phyloP scores from a whole-genome alignment of 2,329 filamentous ascomycete genomes.

The Aspergillus fructus region DNA sequence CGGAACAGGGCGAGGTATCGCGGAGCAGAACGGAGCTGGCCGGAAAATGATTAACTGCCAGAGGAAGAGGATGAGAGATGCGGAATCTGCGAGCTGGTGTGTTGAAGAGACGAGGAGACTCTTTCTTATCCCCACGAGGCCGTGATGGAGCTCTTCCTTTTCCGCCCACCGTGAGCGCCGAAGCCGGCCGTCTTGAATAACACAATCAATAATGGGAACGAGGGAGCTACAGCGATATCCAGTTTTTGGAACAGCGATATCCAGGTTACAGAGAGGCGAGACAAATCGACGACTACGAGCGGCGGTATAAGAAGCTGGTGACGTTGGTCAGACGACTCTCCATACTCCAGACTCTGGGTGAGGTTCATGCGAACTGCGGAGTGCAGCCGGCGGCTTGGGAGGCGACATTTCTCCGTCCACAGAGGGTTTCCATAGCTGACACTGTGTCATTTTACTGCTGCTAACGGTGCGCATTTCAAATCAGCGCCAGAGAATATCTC shows the following conservation, averaged over 20 bases:
- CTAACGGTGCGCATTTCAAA: background rate
- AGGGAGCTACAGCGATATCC: background rate
- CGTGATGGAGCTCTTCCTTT: constrained; percentile 17
- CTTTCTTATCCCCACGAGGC: constrained; percentile 21
- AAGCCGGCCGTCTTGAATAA: constrained; percentile 23
- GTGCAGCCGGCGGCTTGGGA: constrained; percentile 2
- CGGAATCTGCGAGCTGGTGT: background rate
- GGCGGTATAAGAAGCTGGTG: constrained; percentile 2
- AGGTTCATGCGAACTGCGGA: constrained; percentile 9
- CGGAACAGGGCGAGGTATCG: constrained; percentile 14
- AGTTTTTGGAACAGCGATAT: background rate
- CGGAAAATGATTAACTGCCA: constrained; percentile 17
- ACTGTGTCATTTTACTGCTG: constrained; percentile 1
- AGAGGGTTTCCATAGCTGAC: background rate
- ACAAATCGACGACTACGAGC: constrained; percentile 16
- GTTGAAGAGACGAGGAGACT: constrained; percentile 2
- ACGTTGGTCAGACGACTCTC: constrained; percentile 10
- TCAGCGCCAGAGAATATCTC: background rate
- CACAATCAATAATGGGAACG: constrained; percentile 6
- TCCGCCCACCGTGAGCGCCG: constrained; percentile 27
- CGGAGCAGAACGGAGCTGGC: background rate
- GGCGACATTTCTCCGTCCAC: constrained; percentile 2
- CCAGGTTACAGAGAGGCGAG: constrained; percentile 4
- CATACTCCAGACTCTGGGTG: background rate
- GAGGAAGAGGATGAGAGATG: constrained; percentile 7